Evolutionary conservation across 768 basidiomycete genomes (phyloP), one percentile per base, ranked within the genome.

Genomic region (Russula ochroleuca): DNA sequence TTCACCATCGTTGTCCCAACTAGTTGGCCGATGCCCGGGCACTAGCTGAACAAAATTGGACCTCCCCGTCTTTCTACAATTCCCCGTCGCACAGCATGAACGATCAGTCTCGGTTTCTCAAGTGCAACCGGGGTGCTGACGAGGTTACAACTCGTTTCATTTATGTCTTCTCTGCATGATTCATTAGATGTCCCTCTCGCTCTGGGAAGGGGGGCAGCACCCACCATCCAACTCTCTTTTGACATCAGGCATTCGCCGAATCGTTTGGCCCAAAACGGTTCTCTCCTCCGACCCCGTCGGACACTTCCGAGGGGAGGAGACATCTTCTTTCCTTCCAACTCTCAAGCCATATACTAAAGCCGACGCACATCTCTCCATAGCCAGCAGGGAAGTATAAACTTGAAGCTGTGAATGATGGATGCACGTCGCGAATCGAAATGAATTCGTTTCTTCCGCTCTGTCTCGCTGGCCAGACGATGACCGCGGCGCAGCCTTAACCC

Each of bases 241-340:
- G 58, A 59, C 53, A 51, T 63, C 51, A 59, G 57, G 43, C 47
- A 35, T 14, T 4, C n/a, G 40, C 47, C 54, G 54, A 6, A 19
- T 31, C 33, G 6, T 6, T 19, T 35, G 33, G 35, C 28, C 33
- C 15, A 55, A 55, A 50, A 48, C 14, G 21, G 21, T 15, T 15
- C 35, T 33, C 53, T 50, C 57, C 3, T 53, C 62, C 62, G 62
- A 58, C 56, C 50, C 58, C 35, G 35, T 63, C 62, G 62, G 62
- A 63, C 51, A 11, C 53, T 40, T 33, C 31, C 33, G 40, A 31
- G 31, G 40, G 41, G 33, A n/a, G 28, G 19, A 6, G 43, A 43
- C 43, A 15, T 21, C 50, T 52, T 62, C 41, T 25, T 23, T 17
- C 23, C 28, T 31, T n/a, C 31, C 43, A 47, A 14, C 37, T 21